Percentiles rank a stretch among this genome's conserved stretches.
Conservation (phyloP, 2,329 filamentous ascomycete genomes). For the Bertia moriformis region DNA sequence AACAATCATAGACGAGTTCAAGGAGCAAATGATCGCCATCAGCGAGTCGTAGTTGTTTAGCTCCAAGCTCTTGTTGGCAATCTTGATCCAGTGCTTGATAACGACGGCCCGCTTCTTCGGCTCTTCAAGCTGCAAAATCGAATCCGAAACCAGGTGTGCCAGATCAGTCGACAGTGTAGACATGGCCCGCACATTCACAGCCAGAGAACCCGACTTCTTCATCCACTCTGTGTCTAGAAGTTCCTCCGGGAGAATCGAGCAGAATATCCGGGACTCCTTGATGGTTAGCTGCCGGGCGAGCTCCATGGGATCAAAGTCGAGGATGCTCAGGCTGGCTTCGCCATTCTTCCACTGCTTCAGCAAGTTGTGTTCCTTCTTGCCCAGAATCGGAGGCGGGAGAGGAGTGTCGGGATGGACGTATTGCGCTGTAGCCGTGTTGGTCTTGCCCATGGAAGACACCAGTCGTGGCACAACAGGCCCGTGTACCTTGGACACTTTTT, state of each 20-base stretch:
- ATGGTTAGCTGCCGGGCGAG: slow-evolving; percentile 83
- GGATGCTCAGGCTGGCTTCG: slow-evolving; percentile 54
- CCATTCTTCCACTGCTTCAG: slow-evolving; percentile 64
- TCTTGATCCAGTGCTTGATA: slow-evolving; percentile 98
- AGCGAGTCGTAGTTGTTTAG: slow-evolving; percentile 91
- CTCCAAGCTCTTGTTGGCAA: slow-evolving; percentile 72
- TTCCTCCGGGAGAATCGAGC: slow-evolving; percentile 81
- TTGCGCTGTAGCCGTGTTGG: slow-evolving; percentile 58
- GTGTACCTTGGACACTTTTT: slow-evolving; percentile 58
- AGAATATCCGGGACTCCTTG: slow-evolving; percentile 83
- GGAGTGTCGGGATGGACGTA: slow-evolving; percentile 60
- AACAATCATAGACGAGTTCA: slow-evolving; percentile 82
- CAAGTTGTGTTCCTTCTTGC: slow-evolving; percentile 60
- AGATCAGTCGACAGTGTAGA: slow-evolving; percentile 82
- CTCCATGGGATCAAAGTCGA: slow-evolving; percentile 86
- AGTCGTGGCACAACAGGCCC: slow-evolving; percentile 68
- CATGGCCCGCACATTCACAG: slow-evolving; percentile 87
- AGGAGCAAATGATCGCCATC: slow-evolving; percentile 90
- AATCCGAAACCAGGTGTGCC: slow-evolving; percentile 83
- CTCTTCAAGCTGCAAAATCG: slow-evolving; percentile 76
- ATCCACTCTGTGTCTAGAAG: slow-evolving; percentile 86
- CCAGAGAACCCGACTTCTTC: slow-evolving; percentile 66
- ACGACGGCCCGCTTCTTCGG: slow-evolving; percentile 78
- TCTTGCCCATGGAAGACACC: slow-evolving; percentile 77
- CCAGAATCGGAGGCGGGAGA: slow-evolving; percentile 54